phyloP scores from a whole-genome alignment of 306 rosid species.

The Acacia crassicarpa region DNA sequence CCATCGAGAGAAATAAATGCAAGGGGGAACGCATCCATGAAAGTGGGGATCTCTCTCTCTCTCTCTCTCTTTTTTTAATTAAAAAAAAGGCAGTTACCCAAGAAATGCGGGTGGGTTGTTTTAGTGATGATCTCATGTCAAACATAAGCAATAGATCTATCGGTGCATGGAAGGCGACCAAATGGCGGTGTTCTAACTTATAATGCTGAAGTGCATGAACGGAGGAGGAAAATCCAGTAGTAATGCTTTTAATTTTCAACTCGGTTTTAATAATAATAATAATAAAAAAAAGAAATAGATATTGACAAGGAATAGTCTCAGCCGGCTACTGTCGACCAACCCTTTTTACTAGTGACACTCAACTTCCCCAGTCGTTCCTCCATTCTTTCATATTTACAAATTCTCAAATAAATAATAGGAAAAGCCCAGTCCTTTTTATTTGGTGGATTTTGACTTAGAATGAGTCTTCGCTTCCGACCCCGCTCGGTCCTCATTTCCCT shows the following conservation, averaged over 20 bases:
- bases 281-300: neutral
- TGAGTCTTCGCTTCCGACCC: slow-evolving; percentile 29
- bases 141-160: neutral
- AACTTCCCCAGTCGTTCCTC: neutral
- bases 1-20: neutral
- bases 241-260: slow-evolving; percentile 1
- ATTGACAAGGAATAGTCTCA: slow-evolving; percentile 45
- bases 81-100: neutral
- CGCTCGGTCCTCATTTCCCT: neutral
- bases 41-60: neutral
- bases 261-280: too few relatives aligned
- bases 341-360: neutral
- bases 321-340: slow-evolving; percentile 40
- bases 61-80: too few relatives aligned
- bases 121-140: neutral
- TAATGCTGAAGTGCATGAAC: neutral
- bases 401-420: neutral
- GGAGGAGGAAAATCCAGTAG: neutral
- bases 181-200: neutral
- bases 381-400: neutral
- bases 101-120: neutral
- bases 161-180: neutral
- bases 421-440: neutral
- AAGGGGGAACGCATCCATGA: neutral
- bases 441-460: slow-evolving; percentile 38